Evolutionary conservation across 2,329 filamentous ascomycete genomes (phyloP), one percentile per base, ranked within the genome.

Genomic region (Xylaria arbuscula): DNA sequence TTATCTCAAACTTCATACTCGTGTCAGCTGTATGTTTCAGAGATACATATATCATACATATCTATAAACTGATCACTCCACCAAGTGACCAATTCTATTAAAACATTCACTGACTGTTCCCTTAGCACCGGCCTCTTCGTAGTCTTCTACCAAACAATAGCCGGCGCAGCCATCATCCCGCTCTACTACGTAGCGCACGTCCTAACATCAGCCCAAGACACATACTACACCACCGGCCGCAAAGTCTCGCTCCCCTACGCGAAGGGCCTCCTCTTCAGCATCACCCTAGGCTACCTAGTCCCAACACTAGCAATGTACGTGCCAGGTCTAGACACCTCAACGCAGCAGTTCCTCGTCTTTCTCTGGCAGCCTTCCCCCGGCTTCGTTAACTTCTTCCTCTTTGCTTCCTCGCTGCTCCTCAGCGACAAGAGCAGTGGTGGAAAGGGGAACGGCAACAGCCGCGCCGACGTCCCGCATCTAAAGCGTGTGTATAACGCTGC

Each of bases 331-430:
- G 61, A 62, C 51, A 45, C 64, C 65, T 56, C 57, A n/a, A 73
- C 66, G 17, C 62, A 58, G 58, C 73, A 78, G 55, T 67, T 72
- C 64, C 53, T 76, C 19, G 72, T 72, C 9, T 73, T 74, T 19
- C 56, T 76, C 54, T 78, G 76, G 76, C 76, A 78, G 67, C 68
- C 70, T 0, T 64, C 73, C 15, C 75, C 75, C 3, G 32, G 67
- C 3, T 72, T 73, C 63, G 71, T 75, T 47, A 73, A 76, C 66
- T 60, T 71, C 22, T 57, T 76, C 0, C 64, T 77, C 19, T 51
- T 72, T 48, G 9, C 69, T n/a, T 65, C 69, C 42, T 72, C 71
- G 11, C 54, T 69, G n/a, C 11, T 74, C 15, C 36, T 67, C 45
- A 42, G 69, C 1, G 34, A 47, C 34, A 19, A 28, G 17, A 13